Base-by-base conservation (phyloP, 306 rosid genomes). In the Crataegus laevigata region DNA sequence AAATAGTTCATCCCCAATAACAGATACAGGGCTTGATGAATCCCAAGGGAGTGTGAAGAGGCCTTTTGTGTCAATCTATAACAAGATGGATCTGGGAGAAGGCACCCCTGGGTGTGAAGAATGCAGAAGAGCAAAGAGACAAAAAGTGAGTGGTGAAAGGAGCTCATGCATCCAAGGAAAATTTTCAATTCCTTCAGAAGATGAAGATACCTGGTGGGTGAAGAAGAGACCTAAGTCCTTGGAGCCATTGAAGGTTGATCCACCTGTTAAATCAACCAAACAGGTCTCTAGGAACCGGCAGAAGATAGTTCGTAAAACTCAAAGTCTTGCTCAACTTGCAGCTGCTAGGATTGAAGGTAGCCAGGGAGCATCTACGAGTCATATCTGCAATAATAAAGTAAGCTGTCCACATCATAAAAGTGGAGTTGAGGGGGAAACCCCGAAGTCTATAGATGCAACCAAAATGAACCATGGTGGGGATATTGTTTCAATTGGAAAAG, bases 321-420 rank as follows among this genome's bases (percentile, higher is more conserved):
- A 82, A 40, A 92, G 96, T 86, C 96, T 94, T 68, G 91, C 97
- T 69, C 96, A 94, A 74, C 75, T 94, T 83, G 92, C 89, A 78
- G 89, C 94, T 77, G 83, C 96, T 80, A 90, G 99, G 83, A 91
- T 92, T 77, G 99, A 94, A 81, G 96, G 96, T 73, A 92, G 99
- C 83, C 96, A 89, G 84, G 99, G 98, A 81, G 97, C 99, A 60
- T 94, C 99, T 32, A 90, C 96, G 11, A 92, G 99, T 83, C 99
- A 94, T 80, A 87, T 90, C 63, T 94, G 97, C 88, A 92, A 90
- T 69, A 92, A 84, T 62, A 92, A 77, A 87, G 89, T 92, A 66
- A 84, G 80, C 78, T 94, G 97, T 69, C 91, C 97, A 77, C 96
- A 90, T 84, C 97, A 90, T 71, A 89, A 80, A 90, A 66, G 85